phyloP scores from a whole-genome alignment of 1,284 basidiomycete species.

The Puccinia brachypodii region DNA sequence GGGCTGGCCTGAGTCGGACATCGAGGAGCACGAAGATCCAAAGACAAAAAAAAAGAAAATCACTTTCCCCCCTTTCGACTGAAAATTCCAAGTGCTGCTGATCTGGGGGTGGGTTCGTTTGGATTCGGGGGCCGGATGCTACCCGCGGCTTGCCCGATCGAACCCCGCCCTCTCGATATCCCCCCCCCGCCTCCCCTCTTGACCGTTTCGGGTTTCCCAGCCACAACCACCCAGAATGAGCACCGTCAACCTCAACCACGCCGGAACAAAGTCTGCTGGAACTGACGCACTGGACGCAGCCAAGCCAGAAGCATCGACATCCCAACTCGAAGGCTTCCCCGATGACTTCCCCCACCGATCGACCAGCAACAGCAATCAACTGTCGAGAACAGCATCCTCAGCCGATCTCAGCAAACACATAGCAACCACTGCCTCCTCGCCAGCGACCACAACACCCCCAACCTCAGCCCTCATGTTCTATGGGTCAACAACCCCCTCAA shows the following conservation, averaged over 20 bases:
- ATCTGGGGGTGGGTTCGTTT: too few species aligned
- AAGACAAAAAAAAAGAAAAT: too few species aligned
- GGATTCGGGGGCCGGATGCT: too few species aligned
- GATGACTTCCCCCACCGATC: constrained; percentile 17
- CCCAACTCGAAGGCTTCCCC: neutral
- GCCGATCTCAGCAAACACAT: neutral
- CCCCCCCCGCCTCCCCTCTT: neutral
- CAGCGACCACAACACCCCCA: neutral
- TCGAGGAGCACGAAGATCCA: too few species aligned
- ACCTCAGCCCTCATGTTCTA: neutral
- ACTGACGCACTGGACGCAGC: neutral
- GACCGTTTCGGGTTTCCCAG: neutral
- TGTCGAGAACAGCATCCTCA: neutral
- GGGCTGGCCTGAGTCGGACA: too few species aligned
- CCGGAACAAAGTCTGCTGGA: neutral
- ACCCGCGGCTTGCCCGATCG: neutral
- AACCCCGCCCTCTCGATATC: neutral
- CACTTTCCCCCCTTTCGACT: too few species aligned
- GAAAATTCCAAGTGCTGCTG: too few species aligned
- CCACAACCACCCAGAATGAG: constrained; percentile 4
- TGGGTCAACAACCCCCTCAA: neutral
- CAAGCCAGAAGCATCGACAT: too few species aligned
- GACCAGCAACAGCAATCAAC: neutral
- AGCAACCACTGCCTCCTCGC: neutral
- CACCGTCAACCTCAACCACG: constrained; percentile 4